phyloP scores from a whole-genome alignment of 1,284 basidiomycete genomes.

The Cryptococcus sp. region DNA sequence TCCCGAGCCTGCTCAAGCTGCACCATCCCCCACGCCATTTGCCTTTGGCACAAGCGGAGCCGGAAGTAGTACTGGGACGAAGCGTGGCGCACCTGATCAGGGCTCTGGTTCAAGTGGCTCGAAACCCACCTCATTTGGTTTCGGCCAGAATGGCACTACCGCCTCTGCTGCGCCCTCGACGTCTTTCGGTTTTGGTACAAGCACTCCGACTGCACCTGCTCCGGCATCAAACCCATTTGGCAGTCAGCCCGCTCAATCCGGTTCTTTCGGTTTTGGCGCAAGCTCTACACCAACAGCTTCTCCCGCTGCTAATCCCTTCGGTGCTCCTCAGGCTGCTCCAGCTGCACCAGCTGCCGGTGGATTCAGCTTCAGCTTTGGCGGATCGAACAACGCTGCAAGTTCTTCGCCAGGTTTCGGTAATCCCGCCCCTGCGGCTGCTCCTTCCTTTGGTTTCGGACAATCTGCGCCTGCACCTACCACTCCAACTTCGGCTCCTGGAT shows the following conservation, averaged over 20 bases:
- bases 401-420: neutral
- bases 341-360: slow-evolving; percentile 1
- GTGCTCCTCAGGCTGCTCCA: slow-evolving; percentile 2
- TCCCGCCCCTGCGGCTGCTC: neutral
- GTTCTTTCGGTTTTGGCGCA: neutral
- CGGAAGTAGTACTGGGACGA: neutral
- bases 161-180: slow-evolving; percentile 5
- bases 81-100: neutral
- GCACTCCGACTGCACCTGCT: slow-evolving; percentile 1
- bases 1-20: neutral
- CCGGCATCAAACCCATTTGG: slow-evolving; percentile 16
- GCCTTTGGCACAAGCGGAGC: slow-evolving; percentile 2
- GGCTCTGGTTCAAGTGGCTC: neutral
- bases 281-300: neutral
- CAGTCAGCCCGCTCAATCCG: neutral
- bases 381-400: neutral
- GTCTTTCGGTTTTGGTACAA: slow-evolving; percentile 1
- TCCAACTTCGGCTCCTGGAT: neutral
- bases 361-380: neutral
- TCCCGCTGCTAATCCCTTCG: slow-evolving; percentile 4
- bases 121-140: neutral
- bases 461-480: slow-evolving; percentile 4
- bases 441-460: slow-evolving; percentile 2
- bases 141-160: neutral
- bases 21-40: neutral